These are phyloP conservation scores for Fusarium mundagurra DNA, from an alignment of 2,329 filamentous ascomycete species.

Conservation along the genomic window DNA sequence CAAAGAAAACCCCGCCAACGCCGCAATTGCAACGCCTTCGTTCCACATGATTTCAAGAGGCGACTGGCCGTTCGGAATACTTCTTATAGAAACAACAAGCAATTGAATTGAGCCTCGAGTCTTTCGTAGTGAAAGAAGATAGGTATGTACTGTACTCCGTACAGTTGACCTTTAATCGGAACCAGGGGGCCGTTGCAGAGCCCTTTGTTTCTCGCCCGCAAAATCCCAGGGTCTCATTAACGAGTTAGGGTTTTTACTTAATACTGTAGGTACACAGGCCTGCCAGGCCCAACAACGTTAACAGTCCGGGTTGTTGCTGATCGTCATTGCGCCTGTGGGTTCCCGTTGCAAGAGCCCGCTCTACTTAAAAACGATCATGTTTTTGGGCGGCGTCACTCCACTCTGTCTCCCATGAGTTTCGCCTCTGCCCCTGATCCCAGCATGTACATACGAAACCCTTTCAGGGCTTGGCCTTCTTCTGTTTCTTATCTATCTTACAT, in stretches of 20 bases:
- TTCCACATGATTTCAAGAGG: constrained; percentile 24
- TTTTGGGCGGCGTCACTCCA: constrained; percentile 13
- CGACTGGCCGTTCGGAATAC: constrained; percentile 5
- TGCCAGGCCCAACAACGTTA: constrained; percentile 11
- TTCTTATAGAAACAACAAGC: not conserved
- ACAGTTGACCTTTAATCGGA: not conserved
- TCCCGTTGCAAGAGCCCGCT: constrained; percentile 32
- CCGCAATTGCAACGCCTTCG: constrained; percentile 25
- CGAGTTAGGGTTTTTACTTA: not conserved
- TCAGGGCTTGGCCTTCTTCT: constrained; percentile 17
- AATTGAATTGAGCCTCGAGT: not conserved
- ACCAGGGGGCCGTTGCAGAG: not conserved
- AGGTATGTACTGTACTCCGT: not conserved
- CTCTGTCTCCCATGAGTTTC: constrained; percentile 23
- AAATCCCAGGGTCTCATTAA: not conserved
- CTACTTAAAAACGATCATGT: constrained; percentile 20
- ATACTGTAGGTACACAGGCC: not conserved
- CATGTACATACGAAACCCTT: not conserved
- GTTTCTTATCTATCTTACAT: constrained; percentile 22
- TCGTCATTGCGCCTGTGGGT: constrained; percentile 28
- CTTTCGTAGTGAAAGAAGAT: not conserved
- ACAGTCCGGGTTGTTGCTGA: constrained; percentile 15
- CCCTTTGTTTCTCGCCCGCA: constrained; percentile 2
- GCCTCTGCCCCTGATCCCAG: constrained; percentile 34
- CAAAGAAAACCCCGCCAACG: constrained; percentile 18